phyloP scores from a whole-genome alignment of 2,329 filamentous ascomycete genomes.

The Lasiodiplodia sp. region DNA sequence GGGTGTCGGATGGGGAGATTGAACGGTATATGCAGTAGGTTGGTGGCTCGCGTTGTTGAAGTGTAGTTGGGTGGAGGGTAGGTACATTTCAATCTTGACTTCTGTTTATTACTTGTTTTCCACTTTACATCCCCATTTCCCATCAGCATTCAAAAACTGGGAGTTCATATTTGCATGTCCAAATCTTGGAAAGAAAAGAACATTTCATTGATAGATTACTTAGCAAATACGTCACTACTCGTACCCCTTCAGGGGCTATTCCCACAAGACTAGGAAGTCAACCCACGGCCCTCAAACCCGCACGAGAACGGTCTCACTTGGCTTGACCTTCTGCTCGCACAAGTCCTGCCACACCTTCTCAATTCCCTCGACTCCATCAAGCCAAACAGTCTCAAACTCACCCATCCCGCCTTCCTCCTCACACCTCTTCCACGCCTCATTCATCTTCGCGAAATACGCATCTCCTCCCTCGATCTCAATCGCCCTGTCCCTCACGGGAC shows the following conservation, averaged over 20 bases:
- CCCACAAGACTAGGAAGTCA: no score
- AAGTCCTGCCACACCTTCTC: slow-evolving; percentile 4
- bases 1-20: slow-evolving; percentile 49
- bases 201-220: no score
- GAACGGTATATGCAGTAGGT: not conserved
- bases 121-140: no score
- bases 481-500: not conserved
- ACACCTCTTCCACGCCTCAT: not conserved
- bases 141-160: no score
- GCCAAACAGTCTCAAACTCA: not conserved
- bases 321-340: not conserved
- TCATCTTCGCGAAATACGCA: slow-evolving; percentile 1
- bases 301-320: not conserved
- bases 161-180: no score
- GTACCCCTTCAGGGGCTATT: no score
- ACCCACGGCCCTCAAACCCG: not conserved
- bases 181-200: no score
- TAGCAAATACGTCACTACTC: no score
- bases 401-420: not conserved
- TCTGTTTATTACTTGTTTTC: no score
- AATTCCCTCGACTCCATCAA: not conserved
- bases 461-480: not conserved
- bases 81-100: no score
- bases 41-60: not conserved
- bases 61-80: no score